phyloP scores from a whole-genome alignment of 2,329 filamentous ascomycete genomes.

The Xylaria digitata region DNA sequence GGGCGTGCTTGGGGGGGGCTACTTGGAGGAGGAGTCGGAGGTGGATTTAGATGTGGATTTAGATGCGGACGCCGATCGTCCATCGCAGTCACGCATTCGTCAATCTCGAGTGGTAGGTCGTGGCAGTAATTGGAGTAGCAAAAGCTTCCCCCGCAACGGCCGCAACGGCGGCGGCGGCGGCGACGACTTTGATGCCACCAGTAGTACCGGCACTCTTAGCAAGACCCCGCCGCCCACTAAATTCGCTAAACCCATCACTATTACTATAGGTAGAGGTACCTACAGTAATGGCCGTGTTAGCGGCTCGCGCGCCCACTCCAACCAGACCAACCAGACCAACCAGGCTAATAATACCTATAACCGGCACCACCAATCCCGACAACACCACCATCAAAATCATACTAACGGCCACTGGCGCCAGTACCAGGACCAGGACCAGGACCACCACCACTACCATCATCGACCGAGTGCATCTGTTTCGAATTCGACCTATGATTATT shows the following conservation, averaged over 20 bases:
- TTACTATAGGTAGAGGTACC: background rate
- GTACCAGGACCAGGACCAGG: slow-evolving; percentile 4
- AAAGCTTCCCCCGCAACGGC: background rate
- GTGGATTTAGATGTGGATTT: background rate
- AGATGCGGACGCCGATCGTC: slow-evolving; percentile 1
- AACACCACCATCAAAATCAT: slow-evolving; percentile 6
- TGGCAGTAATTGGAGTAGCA: slow-evolving; percentile 2
- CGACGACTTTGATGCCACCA: background rate
- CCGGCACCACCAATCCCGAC: slow-evolving; percentile 23
- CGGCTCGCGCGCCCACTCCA: slow-evolving; percentile 21
- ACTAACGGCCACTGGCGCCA: slow-evolving; percentile 9
- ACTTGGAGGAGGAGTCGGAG: slow-evolving; percentile 16
- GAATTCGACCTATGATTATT: background rate
- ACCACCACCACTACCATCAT: slow-evolving; percentile 4
- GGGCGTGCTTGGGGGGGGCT: background rate
- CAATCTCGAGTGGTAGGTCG: slow-evolving; percentile 1
- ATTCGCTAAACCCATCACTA: background rate
- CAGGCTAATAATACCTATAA: slow-evolving; percentile 7
- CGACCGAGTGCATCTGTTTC: slow-evolving; percentile 16
- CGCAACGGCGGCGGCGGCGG: background rate
- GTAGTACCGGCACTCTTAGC: background rate
- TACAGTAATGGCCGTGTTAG: background rate
- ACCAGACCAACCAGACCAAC: slow-evolving; percentile 13
- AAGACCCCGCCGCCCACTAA: slow-evolving; percentile 17
- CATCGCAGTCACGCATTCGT: slow-evolving; percentile 19